Conservation (phyloP, 1,284 basidiomycete species). For the Puccinia novopanici region DNA sequence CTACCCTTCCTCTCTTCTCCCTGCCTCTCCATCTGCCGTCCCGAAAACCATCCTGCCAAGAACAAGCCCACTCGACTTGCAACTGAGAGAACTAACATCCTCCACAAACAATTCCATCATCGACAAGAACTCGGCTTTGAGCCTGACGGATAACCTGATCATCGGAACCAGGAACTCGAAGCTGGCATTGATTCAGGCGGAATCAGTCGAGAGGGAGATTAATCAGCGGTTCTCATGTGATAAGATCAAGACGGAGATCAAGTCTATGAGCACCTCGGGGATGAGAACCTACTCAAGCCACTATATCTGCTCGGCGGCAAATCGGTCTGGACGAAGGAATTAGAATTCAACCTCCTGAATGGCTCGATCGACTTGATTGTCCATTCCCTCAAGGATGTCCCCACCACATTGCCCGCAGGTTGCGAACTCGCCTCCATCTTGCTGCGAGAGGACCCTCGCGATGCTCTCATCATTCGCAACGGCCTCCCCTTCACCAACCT, state of each 20-base stretch:
- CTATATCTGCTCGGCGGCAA: conserved; percentile 67
- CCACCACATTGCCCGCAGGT: conserved; percentile 79
- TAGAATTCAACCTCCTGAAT: conserved; percentile 77
- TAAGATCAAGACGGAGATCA: conserved; percentile 66
- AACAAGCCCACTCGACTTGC: not conserved
- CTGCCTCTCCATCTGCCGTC: not conserved
- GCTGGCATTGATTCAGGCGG: conserved; percentile 83
- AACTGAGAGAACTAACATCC: not conserved
- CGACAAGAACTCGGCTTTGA: conserved; percentile 3
- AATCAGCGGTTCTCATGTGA: conserved; percentile 55
- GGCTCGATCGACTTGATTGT: conserved; percentile 85
- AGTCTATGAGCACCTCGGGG: conserved; percentile 89
- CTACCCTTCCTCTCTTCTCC: not conserved
- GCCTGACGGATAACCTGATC: conserved; percentile 58
- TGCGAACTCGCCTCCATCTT: conserved; percentile 83
- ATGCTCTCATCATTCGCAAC: conserved; percentile 82
- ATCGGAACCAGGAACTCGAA: conserved; percentile 82
- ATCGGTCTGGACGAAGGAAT: conserved; percentile 90
- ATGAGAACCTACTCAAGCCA: conserved; percentile 76
- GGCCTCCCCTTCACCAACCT: conserved; percentile 73
- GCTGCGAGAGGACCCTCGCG: conserved; percentile 84
- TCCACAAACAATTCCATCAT: not conserved
- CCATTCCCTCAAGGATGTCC: conserved; percentile 91
- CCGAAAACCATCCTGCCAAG: not conserved
- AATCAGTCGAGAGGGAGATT: conserved; percentile 69